Evolutionary conservation across 257 asterid species (phyloP), one percentile per base, ranked within the genome.

Genomic region (Paraleonurus japonicus): DNA sequence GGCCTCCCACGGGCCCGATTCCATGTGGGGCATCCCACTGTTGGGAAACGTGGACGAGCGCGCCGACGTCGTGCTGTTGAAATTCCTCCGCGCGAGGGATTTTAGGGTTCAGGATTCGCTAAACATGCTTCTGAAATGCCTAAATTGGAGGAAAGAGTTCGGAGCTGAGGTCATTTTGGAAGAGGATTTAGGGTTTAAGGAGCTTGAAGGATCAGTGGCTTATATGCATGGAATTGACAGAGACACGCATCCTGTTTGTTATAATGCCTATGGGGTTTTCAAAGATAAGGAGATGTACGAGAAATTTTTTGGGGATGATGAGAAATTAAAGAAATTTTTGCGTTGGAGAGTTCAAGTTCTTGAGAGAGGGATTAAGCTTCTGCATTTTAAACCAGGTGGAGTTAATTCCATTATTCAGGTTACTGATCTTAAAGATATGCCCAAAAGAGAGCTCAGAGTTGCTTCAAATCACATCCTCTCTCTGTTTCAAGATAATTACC

Each of bases 71-170:
- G 62, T 90, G 30, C 87, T 93, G 28, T 81, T 93, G 33, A 93
- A 93, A 54, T 93, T 93, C 92, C 84, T 94, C 61, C 86, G 97
- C 5, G 98, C 98, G 1, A 70, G 98, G 50, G 98, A 94, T 24
- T 94, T 94, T 47, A 78, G 76, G 27, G 95, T 86, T 5, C 72
- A 74, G 1, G 97, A 87, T 41, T 57, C 97, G 0, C 83, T 85
- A 47, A 61, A 61, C 50, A 94, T 94, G 98, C 79, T 94, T 53
- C 28, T 73, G 2, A 83, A 83, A 3, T 88, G 90, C 71, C 39
- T 95, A 0, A 19, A 65, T 1, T 95, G 99, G 99, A 79, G 98
- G 26, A 78, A 80, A 32, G 87, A 85, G 4, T 95, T 95, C 67
- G 79, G 72, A 15, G 87, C 95, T 60, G 98, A 92, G 76, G 72